Percentiles rank a stretch among this genome's conserved stretches.
Evolutionary conservation across 2,329 filamentous ascomycete species (phyloP).

Genomic region (Alternaria postmessia): DNA sequence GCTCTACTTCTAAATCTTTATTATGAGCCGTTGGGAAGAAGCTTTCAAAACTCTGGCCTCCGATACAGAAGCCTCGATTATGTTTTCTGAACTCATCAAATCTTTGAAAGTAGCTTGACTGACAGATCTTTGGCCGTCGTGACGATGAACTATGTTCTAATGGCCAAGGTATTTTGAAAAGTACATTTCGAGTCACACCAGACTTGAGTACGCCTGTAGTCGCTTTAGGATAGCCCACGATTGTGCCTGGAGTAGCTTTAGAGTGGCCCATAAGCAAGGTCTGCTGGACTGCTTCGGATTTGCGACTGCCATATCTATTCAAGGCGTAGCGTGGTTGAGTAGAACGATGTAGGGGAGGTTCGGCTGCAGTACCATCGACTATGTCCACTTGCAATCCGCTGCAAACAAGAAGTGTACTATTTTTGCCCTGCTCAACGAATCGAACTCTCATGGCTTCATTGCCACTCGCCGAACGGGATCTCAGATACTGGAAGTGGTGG

Average conservation of each 20-base stretch:
- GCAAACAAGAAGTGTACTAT: background rate
- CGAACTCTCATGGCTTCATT: rapidly evolving
- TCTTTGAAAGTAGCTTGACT: background rate
- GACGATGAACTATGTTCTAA: no score
- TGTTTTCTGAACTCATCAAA: background rate
- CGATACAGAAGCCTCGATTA: background rate
- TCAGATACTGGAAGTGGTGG: background rate
- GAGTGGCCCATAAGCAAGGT: background rate
- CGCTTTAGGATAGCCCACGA: no score
- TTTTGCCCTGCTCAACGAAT: background rate
- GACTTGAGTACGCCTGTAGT: background rate
- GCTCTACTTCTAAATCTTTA: rapidly evolving
- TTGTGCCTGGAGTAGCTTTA: no score
- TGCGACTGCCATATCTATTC: background rate
- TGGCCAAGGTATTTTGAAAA: no score
- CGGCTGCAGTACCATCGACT: background rate
- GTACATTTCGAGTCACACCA: no score
- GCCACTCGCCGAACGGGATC: background rate
- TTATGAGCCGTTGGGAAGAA: background rate
- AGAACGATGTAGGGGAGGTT: no score
- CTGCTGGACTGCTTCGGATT: rapidly evolving
- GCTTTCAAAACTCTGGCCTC: background rate
- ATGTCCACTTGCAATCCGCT: background rate
- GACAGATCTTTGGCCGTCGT: background rate
- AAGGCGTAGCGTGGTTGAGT: rapidly evolving